These are phyloP conservation scores for Lablab purpureus DNA, from an alignment of 306 rosid species.

Conservation along the genomic window DNA sequence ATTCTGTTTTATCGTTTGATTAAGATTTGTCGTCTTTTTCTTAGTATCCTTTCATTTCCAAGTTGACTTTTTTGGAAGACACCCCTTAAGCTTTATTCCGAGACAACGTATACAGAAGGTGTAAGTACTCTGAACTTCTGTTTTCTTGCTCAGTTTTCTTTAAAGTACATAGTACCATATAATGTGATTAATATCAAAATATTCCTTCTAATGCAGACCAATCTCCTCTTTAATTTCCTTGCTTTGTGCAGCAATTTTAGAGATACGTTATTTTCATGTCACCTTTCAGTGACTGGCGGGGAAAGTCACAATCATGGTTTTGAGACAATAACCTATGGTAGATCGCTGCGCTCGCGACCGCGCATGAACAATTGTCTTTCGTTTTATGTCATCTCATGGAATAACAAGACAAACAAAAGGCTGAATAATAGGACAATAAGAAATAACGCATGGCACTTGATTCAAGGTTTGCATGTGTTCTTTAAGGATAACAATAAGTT, in stretches of 20 bases:
- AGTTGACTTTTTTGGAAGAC: constrained; percentile 18
- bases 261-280: constrained; percentile 37
- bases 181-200: constrained; percentile 28
- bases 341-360: constrained; percentile 28
- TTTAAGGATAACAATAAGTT: background rate
- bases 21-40: background rate
- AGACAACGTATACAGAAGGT: constrained; percentile 40
- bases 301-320: constrained; percentile 20
- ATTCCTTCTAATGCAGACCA: constrained; percentile 26
- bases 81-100: constrained; percentile 38
- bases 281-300: constrained; percentile 19
- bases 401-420: constrained; percentile 17
- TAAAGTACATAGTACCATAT: constrained; percentile 32
- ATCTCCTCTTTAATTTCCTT: constrained; percentile 4
- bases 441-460: background rate
- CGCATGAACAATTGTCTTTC: constrained; percentile 30
- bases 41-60: background rate
- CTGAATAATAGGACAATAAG: background rate
- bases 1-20: constrained; percentile 11
- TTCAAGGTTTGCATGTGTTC: background rate
- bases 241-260: constrained; percentile 34
- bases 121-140: constrained; percentile 45
- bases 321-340: constrained; percentile 25
- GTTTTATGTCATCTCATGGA: constrained; percentile 27
- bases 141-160: constrained; percentile 39